A percentile compares a stretch with the other conserved stretches of the same genome.
These are phyloP conservation scores for Clarireedia paspali DNA, from an alignment of 2,329 filamentous ascomycete species.

Conservation along the genomic window DNA sequence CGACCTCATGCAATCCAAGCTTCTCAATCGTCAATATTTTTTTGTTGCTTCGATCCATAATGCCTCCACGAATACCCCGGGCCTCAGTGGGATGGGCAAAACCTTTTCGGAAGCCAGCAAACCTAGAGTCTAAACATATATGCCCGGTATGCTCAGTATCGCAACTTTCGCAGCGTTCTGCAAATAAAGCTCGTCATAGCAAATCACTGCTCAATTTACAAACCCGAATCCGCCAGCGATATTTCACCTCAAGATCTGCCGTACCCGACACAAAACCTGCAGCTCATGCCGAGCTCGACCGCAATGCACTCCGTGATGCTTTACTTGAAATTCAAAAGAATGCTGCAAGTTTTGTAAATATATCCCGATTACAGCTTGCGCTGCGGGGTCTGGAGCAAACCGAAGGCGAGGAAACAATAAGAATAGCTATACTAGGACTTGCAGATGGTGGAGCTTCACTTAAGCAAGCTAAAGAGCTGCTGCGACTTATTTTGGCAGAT, in stretches of 20 bases:
- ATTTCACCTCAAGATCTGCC: not conserved
- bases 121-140: constrained; percentile 9
- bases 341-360: constrained; percentile 54
- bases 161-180: not conserved
- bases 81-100: constrained; percentile 16
- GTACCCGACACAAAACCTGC: not conserved
- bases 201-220: constrained; percentile 7
- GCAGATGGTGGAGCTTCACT: constrained; percentile 29
- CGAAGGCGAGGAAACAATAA: constrained; percentile 48
- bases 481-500: constrained; percentile 64
- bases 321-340: constrained; percentile 54
- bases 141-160: constrained; percentile 24
- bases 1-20: not conserved
- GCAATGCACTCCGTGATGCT: constrained; percentile 27
- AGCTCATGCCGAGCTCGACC: not conserved
- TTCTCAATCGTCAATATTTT: not conserved
- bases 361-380: constrained; percentile 65
- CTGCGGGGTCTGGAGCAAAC: constrained; percentile 53
- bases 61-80: constrained; percentile 28
- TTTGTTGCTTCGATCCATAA: constrained; percentile 16
- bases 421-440: constrained; percentile 50
- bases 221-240: constrained; percentile 12
- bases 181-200: constrained; percentile 7
- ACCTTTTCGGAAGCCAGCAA: constrained; percentile 9
- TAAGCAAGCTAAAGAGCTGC: constrained; percentile 52